Base-by-base conservation (phyloP, 768 basidiomycete genomes). In the Amanita exitialis region DNA sequence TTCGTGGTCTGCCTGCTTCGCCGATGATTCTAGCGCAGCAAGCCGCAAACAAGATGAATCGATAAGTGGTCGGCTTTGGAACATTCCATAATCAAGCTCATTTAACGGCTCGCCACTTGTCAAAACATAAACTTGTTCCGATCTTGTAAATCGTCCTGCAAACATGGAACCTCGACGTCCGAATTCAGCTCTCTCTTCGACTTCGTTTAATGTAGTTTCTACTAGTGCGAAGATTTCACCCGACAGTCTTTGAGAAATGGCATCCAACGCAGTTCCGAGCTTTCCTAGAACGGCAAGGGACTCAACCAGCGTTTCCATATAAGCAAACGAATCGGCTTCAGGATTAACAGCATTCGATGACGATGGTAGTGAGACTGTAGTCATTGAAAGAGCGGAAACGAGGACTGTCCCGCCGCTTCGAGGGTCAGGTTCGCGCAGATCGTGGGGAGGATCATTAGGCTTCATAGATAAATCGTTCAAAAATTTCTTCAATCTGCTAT, bases 271-370 rank as follows among this genome's bases (percentile, higher is more conserved):
- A 49, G 70, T 80, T 2, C 90, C 90, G 2, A 98, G 75, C 61
- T 89, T 88, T 6, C 94, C 95, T 12, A 99, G 72, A 1, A 92
- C 84, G 12, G 92, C 86, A 10, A 98, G 72, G n/a, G 93, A 87
- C 65, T 98, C 96, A 6, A 98, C 70, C 5, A 98, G 73, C 1
- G 81, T 87, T 68, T 97, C 96, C 57, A 98, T 84, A 60, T 97
- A 98, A 3, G 81, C 67, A 66, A 96, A 99, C 0, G 91, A 92
- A 62, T 99, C 91, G 8, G 81, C 75, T 68, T 99, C 96, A 3
- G 94, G 92, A 59, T 93, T 94, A 39, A 64, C 51, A 15, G 10
- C 27, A 49, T 56, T 64, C 12, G 63, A 53, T 32, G 20, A 58
- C 39, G 51, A 56, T 41, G 54, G 56, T 53, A 37, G 56, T 20